Conservation (phyloP, 257 asterid species). For the Orobanche coerulescens region DNA sequence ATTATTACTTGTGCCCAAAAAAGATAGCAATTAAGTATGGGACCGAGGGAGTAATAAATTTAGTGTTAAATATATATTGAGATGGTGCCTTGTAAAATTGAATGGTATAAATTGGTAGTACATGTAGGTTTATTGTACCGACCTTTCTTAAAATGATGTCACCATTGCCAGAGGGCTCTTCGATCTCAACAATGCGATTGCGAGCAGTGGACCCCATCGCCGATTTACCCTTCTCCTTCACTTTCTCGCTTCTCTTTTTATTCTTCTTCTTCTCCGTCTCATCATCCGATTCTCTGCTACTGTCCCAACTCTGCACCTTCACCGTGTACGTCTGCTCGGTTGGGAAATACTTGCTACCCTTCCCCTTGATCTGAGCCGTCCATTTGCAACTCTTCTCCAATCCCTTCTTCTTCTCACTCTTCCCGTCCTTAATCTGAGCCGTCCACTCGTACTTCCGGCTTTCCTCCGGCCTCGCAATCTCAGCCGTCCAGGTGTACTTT, state of each 20-base stretch:
- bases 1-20: too few species aligned
- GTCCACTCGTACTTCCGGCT: slow-evolving; percentile 56
- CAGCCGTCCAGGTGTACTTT: slow-evolving; percentile 75
- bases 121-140: too few species aligned
- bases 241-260: slow-evolving; percentile 26
- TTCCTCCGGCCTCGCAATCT: slow-evolving; percentile 48
- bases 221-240: slow-evolving; percentile 28
- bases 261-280: slow-evolving; percentile 3
- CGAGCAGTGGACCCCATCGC: slow-evolving; percentile 21
- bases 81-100: too few species aligned
- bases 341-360: slow-evolving; percentile 35
- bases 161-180: slow-evolving; percentile 46
- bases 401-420: slow-evolving; percentile 33
- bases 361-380: slow-evolving; percentile 60
- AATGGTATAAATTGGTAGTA: too few species aligned
- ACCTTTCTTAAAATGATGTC: slow-evolving; percentile 62
- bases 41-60: too few species aligned
- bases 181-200: slow-evolving; percentile 50
- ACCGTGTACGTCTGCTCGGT: slow-evolving; percentile 42
- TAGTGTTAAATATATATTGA: too few species aligned
- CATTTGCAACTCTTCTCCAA: slow-evolving; percentile 41
- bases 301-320: slow-evolving; percentile 30
- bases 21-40: too few species aligned
- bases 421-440: slow-evolving; percentile 53
- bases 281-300: slow-evolving; percentile 19